These are phyloP conservation scores for Chalciporus piperatus DNA, from an alignment of 768 basidiomycete species.

Conservation along the genomic window DNA sequence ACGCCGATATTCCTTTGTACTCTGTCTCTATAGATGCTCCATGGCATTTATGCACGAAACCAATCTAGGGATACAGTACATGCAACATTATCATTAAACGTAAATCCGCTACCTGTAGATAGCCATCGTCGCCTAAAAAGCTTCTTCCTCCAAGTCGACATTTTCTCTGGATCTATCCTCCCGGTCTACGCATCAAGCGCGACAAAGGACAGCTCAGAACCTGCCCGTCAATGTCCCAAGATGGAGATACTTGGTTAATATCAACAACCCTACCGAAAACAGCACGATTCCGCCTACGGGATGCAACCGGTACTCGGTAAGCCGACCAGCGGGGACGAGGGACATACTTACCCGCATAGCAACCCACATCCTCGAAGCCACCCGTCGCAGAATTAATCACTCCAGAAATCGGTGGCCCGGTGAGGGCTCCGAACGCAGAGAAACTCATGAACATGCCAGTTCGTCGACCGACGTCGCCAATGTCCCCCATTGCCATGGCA, in stretches of 20 bases:
- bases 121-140: conserved; percentile 29
- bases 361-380: conserved; percentile 36
- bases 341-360: conserved; percentile 39
- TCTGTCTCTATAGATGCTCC: too few relatives aligned
- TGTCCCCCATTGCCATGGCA: conserved; percentile 57
- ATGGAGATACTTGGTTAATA: conserved; percentile 39
- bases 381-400: conserved; percentile 55
- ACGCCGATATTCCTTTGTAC: too few relatives aligned
- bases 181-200: too few relatives aligned
- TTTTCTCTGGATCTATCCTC: too few relatives aligned
- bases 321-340: not conserved
- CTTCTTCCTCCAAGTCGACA: too few relatives aligned
- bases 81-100: not conserved
- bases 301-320: not conserved
- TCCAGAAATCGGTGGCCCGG: conserved; percentile 73
- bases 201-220: conserved; percentile 27
- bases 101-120: not conserved
- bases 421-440: conserved; percentile 58
- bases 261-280: conserved; percentile 40
- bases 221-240: conserved; percentile 40
- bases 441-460: conserved; percentile 64
- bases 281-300: conserved; percentile 37
- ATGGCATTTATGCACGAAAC: not conserved
- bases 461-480: conserved; percentile 60
- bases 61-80: not conserved